phyloP scores from a whole-genome alignment of 2,329 filamentous ascomycete genomes.

The Cytospora schulzeri region DNA sequence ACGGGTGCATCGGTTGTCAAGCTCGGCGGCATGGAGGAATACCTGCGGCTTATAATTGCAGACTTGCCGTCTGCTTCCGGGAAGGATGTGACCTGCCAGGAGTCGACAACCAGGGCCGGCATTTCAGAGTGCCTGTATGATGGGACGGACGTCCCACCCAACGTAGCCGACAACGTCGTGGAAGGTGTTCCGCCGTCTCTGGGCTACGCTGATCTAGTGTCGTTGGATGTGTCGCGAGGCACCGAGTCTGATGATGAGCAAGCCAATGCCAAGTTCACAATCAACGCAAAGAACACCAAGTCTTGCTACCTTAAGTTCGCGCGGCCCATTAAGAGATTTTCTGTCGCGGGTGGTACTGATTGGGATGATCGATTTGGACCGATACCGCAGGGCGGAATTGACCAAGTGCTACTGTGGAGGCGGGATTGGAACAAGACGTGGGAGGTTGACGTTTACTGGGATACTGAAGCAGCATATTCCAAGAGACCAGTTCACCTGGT shows the following conservation, averaged over 20 bases:
- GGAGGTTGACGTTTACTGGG: constrained; percentile 74
- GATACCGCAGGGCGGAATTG: constrained; percentile 63
- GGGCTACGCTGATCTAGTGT: constrained; percentile 61
- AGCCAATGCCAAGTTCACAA: constrained; percentile 62
- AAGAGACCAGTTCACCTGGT: constrained; percentile 18
- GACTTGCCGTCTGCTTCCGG: constrained; percentile 72
- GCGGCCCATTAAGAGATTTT: constrained; percentile 64
- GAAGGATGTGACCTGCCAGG: constrained; percentile 57
- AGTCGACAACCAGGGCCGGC: constrained; percentile 45
- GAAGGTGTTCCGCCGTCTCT: constrained; percentile 45
- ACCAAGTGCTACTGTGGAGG: constrained; percentile 77
- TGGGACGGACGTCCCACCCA: constrained; percentile 61
- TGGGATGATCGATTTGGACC: constrained; percentile 67
- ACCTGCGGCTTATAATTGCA: constrained; percentile 65
- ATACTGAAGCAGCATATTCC: constrained; percentile 34
- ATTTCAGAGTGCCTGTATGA: constrained; percentile 71
- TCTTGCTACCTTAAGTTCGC: constrained; percentile 76
- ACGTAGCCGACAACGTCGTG: constrained; percentile 55
- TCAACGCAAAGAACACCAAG: constrained; percentile 75
- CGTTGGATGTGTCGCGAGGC: constrained; percentile 58
- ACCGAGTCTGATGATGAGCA: constrained; percentile 31
- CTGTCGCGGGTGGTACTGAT: constrained; percentile 60
- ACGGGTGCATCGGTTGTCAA: constrained; percentile 69
- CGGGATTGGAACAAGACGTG: constrained; percentile 77
- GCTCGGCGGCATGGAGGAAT: constrained; percentile 68